Evolutionary conservation across 306 rosid genomes (phyloP).

Genomic region (Quillaja saponaria): DNA sequence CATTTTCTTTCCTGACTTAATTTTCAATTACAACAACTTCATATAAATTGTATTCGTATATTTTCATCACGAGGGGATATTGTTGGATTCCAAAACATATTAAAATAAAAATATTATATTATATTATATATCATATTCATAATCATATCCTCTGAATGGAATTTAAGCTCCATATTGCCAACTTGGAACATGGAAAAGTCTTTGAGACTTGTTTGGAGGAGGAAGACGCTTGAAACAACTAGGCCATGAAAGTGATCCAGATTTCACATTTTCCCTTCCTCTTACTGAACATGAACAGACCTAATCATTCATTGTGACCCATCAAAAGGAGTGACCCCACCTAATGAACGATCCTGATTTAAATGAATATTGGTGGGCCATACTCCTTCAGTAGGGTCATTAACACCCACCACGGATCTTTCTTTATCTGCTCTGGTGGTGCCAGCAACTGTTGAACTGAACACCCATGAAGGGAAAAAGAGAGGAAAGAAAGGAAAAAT

Average conservation of each 20-base stretch:
- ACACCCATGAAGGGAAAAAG: slow-evolving; percentile 27
- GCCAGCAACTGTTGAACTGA: slow-evolving; percentile 53
- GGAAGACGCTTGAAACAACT: not conserved
- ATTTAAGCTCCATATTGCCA: slow-evolving; percentile 20
- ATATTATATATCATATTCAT: not conserved
- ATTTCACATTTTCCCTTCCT: slow-evolving; percentile 36
- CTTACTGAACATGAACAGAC: slow-evolving; percentile 30
- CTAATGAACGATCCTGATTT: slow-evolving; percentile 45
- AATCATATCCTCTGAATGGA: slow-evolving; percentile 16
- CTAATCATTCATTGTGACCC: slow-evolving; percentile 56
- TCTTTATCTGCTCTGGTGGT: slow-evolving; percentile 25
- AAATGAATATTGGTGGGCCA: slow-evolving; percentile 21
- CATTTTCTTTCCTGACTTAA: slow-evolving; percentile 33
- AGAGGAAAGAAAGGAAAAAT: not conserved
- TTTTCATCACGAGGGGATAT: slow-evolving; percentile 28
- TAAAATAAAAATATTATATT: not conserved
- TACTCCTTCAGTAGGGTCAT: slow-evolving; percentile 36
- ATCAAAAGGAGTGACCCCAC: slow-evolving; percentile 39
- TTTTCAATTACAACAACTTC: slow-evolving; percentile 24
- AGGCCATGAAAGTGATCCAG: slow-evolving; percentile 34
- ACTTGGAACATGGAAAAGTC: not conserved
- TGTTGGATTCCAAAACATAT: slow-evolving; percentile 40
- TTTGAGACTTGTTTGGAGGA: slow-evolving; percentile 18
- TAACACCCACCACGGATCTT: slow-evolving; percentile 54
- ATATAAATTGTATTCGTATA: slow-evolving; percentile 21